These are phyloP conservation scores for Podila clonocystis DNA, from an alignment of 192 early-diverging fungal genomes.

Conservation along the genomic window DNA sequence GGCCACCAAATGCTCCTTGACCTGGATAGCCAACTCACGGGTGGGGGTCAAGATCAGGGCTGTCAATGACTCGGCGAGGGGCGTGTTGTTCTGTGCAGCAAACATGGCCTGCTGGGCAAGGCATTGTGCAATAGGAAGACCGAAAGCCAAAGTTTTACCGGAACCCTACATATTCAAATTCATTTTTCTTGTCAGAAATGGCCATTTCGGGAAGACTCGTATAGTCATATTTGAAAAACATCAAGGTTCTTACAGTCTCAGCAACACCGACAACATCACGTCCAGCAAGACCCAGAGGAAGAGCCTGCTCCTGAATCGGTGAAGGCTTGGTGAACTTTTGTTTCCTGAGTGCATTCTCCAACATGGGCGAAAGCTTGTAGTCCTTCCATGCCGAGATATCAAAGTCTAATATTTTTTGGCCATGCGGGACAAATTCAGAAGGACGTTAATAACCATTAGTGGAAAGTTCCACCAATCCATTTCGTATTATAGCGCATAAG, in stretches of 20 bases:
- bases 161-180: conserved; percentile 66
- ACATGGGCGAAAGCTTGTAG: conserved; percentile 62
- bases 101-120: conserved; percentile 57
- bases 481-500: background rate
- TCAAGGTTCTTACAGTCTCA: conserved; percentile 71
- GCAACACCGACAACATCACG: conserved; percentile 94
- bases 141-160: conserved; percentile 96
- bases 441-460: background rate
- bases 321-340: conserved; percentile 83
- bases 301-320: conserved; percentile 84
- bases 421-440: background rate
- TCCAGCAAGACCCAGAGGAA: conserved; percentile 75
- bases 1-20: conserved; percentile 81
- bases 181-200: background rate
- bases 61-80: conserved; percentile 46
- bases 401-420: conserved; percentile 47
- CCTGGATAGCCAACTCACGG: conserved; percentile 95
- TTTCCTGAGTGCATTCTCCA: conserved; percentile 76
- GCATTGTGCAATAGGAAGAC: conserved; percentile 88
- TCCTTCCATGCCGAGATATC: conserved; percentile 79
- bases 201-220: background rate
- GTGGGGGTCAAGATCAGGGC: conserved; percentile 92
- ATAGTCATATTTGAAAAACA: background rate
- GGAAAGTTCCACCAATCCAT: background rate
- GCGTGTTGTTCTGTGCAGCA: conserved; percentile 15